Evolutionary conservation across 176 grass and related monocot genomes (phyloP), one percentile per base, ranked within the genome.

Genomic region (Carex pumila): DNA sequence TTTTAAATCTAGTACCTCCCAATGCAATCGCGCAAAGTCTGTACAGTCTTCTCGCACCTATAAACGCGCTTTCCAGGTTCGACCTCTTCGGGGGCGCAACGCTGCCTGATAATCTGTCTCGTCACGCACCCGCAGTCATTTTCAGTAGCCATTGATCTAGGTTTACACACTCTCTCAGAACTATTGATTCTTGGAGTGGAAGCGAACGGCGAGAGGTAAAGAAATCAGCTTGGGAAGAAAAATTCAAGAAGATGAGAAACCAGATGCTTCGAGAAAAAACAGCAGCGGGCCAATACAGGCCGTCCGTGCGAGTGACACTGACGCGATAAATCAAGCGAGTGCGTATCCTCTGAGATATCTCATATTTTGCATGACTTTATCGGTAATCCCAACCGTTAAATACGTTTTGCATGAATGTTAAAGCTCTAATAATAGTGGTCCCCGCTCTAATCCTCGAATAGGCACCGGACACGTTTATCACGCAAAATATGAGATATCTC

Each of bases 21-120:
- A 43, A 91, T 30, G 82, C 87, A 94, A 61, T 87, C 89, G 53
- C 91, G 88, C 58, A 98, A 81, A 75, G 88, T 87, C 73, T 93
- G 90, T 79, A 92, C 86, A 6, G 89, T 98, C 89, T 87, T 93
- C 83, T 98, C 89, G 89, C 95, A 98, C 84, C 91, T 94, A 84
- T 85, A 86, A 66, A 98, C 83, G 85, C 92, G 92, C 57, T 88
- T 88, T 52, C 92, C 92, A 32, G 91, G 89, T 64, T 98, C 90
- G 64, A 94, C 91, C 89, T 94, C 92, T 85, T 98, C 92, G 57
- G 90, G 94, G 64, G 84, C 81, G 86, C 94, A 98, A 13, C 69
- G 83, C 39, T 87, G 91, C 87, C 89, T 88, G 84, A 94, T 73
- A 58, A 94, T 86, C 72, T 79, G 75, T 18, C 92, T 89, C 86